Base-by-base conservation (phyloP, 2,329 filamentous ascomycete genomes). In the Sporothrix euskadiensis region DNA sequence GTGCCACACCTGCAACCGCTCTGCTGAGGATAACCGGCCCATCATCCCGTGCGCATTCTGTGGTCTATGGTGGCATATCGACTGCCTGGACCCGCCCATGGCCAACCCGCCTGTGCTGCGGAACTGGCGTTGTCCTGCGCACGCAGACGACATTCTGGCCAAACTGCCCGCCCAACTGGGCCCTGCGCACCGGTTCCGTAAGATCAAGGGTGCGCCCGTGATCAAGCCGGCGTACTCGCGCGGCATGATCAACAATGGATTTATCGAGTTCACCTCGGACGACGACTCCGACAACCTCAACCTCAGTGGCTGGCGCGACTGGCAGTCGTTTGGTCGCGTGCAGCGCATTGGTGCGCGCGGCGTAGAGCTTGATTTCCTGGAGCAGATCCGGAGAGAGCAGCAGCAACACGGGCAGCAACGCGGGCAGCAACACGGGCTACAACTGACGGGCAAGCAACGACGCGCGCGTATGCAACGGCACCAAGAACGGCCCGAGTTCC, bases 41-140 rank as follows among this genome's bases (percentile, higher is more conserved):
- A 94, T 98, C 78, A 91, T 98, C 77, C 90, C 92, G 63, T 99
- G 95, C 84, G 94, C 94, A 81, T 89, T 88, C 78, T 99, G 95
- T 82, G 86, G 88, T 14, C 87, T 93, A 47, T 88, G 91, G 79
- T 99, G 94, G 92, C 96, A 99, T 83, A 85, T 97, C 70, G 95
- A 98, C 81, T 99, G 96, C 82, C 84, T 97, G 19, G 91, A 97
- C 79, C 93, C 94, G 39, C 94, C 95, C 47, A 83, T 94, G 79
- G 90, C 94, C 47, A 89, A 92, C 72, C 92, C 94, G 54, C 94
- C 94, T 12, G 87, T 90, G 69, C 85, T 91, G 70, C 89, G 91
- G 78, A 91, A 90, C 72, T 99, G 94, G 93, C 91, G 90, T 81
- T 99, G 96, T 80, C 95, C 95, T 69, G 90, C 92, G 76, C 96